Evolutionary conservation across 805 yeast genomes (phyloP), one percentile per base, ranked within the genome.

Genomic region (Candida sithepensis): DNA sequence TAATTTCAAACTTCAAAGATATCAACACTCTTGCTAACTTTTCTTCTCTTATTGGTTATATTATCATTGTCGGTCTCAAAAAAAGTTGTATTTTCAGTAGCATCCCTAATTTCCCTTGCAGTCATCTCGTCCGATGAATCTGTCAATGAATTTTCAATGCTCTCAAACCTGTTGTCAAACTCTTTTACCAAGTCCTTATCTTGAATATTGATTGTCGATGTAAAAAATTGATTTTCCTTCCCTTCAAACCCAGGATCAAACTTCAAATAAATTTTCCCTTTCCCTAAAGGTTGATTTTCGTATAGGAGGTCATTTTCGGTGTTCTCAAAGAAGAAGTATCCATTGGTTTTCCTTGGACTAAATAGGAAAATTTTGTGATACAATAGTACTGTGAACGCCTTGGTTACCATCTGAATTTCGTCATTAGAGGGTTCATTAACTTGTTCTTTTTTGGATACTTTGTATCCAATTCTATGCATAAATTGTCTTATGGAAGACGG

Each of bases 21-120:
- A 39, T 59, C 59, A 22, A 39, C 18, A 21, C 62, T 56, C 39
- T 57, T 58, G n/a, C 50, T 50, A 12, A 58, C 41, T 36, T 55
- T 58, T 41, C 57, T 44, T 23, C 46, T 55, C 19, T 57, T 57
- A 12, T 5, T 10, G 16, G 34, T 9, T 5, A 12, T 5, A 7
- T 30, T 5, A 30, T 30, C 34, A 6, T 30, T n/a, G 8, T 30
- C 34, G 16, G 14, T 30, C 4, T 30, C 34, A 30, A 30, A 30
- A 14, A 30, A 30, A 12, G 16, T 30, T 30, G 34, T 12, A 26
- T 26, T 12, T 30, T 30, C 34, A 12, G 34, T 30, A 5, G 14
- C 14, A 12, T 9, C 13, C 14, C 14, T 30, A 5, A 30, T 4
- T n/a, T 46, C 28, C 21, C 19, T 10, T 4, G 26, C 19, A 6